These are phyloP conservation scores for Coffea canephora DNA, from an alignment of 257 asterid species.

Conservation along the genomic window DNA sequence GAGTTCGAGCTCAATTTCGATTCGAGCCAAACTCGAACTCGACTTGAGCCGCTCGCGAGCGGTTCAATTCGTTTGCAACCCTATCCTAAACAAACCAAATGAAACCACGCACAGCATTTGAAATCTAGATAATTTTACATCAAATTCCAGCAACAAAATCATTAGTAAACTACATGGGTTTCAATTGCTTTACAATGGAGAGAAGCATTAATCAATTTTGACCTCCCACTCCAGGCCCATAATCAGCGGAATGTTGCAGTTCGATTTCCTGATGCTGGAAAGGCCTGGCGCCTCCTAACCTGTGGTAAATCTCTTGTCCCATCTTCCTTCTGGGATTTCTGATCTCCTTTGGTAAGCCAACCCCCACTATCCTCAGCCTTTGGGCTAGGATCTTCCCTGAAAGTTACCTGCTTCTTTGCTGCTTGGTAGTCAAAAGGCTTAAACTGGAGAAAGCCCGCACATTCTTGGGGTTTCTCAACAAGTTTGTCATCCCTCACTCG, in stretches of 20 bases:
- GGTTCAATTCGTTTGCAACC: too few species aligned
- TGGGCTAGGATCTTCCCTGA: constrained; percentile 41
- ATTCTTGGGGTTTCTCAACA: constrained; percentile 34
- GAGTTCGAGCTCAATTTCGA: too few species aligned
- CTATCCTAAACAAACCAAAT: too few species aligned
- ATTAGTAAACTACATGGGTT: neutral
- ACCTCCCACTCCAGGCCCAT: neutral
- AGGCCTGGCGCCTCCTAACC: constrained; percentile 90
- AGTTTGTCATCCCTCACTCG: constrained; percentile 20
- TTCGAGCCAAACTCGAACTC: too few species aligned
- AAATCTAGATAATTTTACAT: neutral
- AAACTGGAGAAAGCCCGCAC: constrained; percentile 30
- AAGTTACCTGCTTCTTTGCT: constrained; percentile 54
- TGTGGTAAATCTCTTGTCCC: constrained; percentile 42
- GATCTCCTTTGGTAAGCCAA: constrained; percentile 29
- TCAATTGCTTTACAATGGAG: neutral
- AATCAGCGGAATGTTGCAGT: constrained; percentile 67
- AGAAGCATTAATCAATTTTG: neutral
- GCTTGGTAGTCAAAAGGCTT: constrained; percentile 75
- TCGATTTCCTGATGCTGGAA: constrained; percentile 91
- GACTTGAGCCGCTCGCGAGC: too few species aligned
- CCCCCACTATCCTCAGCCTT: constrained; percentile 24
- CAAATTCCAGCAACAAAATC: neutral
- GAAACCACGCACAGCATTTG: neutral
- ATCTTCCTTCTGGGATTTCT: constrained; percentile 44